A percentile compares a stretch with the other conserved stretches of the same genome.
phyloP scores from a whole-genome alignment of 2,329 filamentous ascomycete species.

The Alternaria infectoria region DNA sequence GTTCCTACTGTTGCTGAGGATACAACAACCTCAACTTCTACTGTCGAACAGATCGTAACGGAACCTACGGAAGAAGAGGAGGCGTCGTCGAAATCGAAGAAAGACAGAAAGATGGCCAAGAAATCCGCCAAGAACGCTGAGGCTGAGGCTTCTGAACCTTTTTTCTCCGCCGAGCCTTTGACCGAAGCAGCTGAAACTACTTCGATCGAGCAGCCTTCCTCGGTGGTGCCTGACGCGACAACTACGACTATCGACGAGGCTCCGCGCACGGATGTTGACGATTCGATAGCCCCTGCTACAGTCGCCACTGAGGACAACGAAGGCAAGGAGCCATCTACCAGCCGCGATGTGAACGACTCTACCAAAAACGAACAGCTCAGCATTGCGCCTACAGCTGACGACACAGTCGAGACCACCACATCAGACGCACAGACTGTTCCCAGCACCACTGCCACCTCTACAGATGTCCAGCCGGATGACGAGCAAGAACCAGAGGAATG shows the following conservation, averaged over 20 bases:
- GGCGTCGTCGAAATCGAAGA: conserved; percentile 17
- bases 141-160: neutral
- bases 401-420: neutral
- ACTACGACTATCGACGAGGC: neutral
- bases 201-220: neutral
- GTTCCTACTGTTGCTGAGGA: neutral
- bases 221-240: neutral
- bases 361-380: neutral
- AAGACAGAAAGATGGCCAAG: conserved; percentile 34
- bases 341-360: neutral
- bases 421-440: neutral
- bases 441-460: neutral
- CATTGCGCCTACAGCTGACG: neutral
- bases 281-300: neutral
- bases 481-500: conserved; percentile 16
- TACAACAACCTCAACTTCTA: neutral
- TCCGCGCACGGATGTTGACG: neutral
- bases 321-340: neutral
- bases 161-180: neutral
- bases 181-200: neutral
- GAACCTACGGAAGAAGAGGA: conserved; percentile 11
- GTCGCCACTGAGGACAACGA: neutral
- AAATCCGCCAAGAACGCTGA: conserved; percentile 21
- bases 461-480: neutral
- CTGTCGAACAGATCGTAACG: neutral